Evolutionary conservation across 2,329 filamentous ascomycete species (phyloP).

Genomic region (Stemphylium beticola): DNA sequence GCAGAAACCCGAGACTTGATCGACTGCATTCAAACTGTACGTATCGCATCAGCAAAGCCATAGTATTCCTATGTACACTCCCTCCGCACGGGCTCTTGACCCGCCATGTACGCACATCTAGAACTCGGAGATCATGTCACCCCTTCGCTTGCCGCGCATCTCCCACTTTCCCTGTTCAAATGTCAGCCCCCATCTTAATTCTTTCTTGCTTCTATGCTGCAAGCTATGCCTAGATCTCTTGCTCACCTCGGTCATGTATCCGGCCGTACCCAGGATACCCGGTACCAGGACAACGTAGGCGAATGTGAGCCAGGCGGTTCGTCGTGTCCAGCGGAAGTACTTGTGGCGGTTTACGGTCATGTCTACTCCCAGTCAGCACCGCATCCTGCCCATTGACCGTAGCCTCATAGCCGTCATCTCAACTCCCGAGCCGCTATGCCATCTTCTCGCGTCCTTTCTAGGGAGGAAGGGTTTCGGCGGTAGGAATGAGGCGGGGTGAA

Average conservation of each 20-base stretch:
- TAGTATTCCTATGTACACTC: conserved; percentile 23
- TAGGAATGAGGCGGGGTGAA: conserved; percentile 45
- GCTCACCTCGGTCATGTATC: conserved; percentile 86
- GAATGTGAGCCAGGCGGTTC: conserved; percentile 80
- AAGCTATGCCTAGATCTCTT: not conserved
- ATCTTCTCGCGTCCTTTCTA: not conserved
- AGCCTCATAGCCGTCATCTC: not conserved
- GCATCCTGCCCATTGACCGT: not conserved
- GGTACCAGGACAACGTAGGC: conserved; percentile 79
- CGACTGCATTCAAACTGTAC: no score
- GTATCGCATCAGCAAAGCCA: not conserved
- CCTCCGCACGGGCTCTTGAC: not conserved
- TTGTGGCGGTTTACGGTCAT: conserved; percentile 86
- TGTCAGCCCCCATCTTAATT: conserved; percentile 20
- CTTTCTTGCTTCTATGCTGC: not conserved
- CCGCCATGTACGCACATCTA: conserved; percentile 50
- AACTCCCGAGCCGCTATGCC: not conserved
- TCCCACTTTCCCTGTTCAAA: conserved; percentile 78
- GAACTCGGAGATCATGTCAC: conserved; percentile 82
- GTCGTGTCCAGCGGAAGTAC: conserved; percentile 92
- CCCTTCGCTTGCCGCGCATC: conserved; percentile 84
- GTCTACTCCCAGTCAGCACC: conserved; percentile 58
- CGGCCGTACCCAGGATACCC: conserved; percentile 70
- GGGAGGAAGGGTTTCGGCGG: no score
- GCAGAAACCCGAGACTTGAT: no score